Base-by-base conservation (phyloP, 2,329 filamentous ascomycete species). In the Aspergillus japonicus region DNA sequence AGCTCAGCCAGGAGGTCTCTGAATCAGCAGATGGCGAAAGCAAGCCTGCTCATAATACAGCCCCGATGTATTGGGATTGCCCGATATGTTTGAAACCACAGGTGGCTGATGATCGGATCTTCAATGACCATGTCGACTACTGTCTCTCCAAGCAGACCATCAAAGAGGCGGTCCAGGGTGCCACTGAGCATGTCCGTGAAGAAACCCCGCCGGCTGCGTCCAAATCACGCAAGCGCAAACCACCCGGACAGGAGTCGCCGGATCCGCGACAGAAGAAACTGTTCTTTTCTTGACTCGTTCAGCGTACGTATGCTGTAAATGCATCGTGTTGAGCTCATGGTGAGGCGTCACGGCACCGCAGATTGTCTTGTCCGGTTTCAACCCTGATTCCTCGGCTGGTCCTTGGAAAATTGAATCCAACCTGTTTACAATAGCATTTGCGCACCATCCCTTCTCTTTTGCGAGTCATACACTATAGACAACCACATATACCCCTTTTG, bases 61-160 rank as follows among this genome's bases (percentile, higher is more conserved):
- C 68, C 50, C 70, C 83, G 55, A 80, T 86, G 50, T 82, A 81
- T 73, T 98, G 93, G 93, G 83, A 89, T 42, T 99, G 95, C 73
- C 95, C 95, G 0, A 90, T 98, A 49, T 99, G 95, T 73, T 78
- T 80, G n/a, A 81, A 88, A 16, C 88, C 91, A 0, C 93, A 97
- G 69, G 70, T 80, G 0, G 85, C 92, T 0, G 83, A 94, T 53
- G 92, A 97, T 72, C 83, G 82, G 50, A 79, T 78, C 0, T 96
- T 98, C 77, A 99, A 99, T 66, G 86, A 89, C 58, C 95, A 99
- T 70, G 92, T 99, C 54, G 95, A 99, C 73, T 84, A 90, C 8
- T 99, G 95, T 73, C 83, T 99, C 1, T 97, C 93, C 0, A 83
- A 88, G 57, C 87, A 90, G 69, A 91, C 92, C 0, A 98, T 99